Conservation (phyloP, 2,329 filamentous ascomycete species). For the Aotearoamyces nothofagi region DNA sequence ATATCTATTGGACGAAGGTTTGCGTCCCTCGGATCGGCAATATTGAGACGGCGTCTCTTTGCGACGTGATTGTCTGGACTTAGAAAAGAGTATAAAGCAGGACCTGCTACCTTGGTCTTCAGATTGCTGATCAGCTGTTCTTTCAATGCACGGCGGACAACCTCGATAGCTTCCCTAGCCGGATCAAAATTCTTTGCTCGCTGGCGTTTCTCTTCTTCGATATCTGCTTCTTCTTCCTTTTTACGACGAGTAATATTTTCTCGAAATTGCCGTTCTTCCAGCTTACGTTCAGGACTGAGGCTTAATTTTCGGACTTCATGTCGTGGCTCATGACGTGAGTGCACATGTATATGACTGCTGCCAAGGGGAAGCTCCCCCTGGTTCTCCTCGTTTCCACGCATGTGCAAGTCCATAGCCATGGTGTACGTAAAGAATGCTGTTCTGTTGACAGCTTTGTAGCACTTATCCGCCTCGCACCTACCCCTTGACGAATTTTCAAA, state of each 20-base stretch:
- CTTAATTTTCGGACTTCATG: constrained; percentile 17
- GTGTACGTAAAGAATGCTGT: constrained; percentile 81
- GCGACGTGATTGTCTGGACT: constrained; percentile 66
- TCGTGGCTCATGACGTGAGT: not conserved
- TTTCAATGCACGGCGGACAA: constrained; percentile 64
- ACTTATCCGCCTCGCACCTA: constrained; percentile 67
- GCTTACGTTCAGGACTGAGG: constrained; percentile 24
- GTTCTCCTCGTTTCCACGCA: constrained; percentile 12
- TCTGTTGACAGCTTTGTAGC: constrained; percentile 64
- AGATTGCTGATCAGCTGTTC: constrained; percentile 84
- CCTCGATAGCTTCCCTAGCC: constrained; percentile 67
- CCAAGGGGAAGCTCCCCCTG: no score
- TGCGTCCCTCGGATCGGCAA: constrained; percentile 51
- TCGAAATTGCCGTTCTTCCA: constrained; percentile 35
- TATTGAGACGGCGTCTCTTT: constrained; percentile 68
- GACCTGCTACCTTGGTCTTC: constrained; percentile 72
- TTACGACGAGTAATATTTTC: constrained; percentile 52
- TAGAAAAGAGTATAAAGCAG: constrained; percentile 65
- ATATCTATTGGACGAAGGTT: constrained; percentile 39
- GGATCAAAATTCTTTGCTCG: constrained; percentile 82
- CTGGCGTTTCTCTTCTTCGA: constrained; percentile 82
- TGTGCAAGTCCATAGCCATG: constrained; percentile 78
- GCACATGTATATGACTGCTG: no score
- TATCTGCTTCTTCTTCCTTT: constrained; percentile 63
- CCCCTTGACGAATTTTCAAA: constrained; percentile 69